Base-by-base conservation (phyloP, 2,329 filamentous ascomycete species). In the Geosmithia morbida region DNA sequence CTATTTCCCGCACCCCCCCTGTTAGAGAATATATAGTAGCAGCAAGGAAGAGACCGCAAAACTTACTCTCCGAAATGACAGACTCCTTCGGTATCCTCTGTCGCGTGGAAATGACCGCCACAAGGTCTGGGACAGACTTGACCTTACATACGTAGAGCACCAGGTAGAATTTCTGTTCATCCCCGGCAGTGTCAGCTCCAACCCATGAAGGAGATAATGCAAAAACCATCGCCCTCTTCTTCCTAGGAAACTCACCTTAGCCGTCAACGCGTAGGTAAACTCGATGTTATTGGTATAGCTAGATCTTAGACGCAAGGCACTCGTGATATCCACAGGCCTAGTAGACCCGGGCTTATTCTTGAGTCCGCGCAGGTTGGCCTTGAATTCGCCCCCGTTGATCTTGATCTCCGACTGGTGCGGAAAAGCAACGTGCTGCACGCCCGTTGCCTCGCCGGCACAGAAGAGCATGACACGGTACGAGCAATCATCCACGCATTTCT, bases 261-360 rank as follows among this genome's bases (percentile, higher is more conserved):
- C 75, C 14, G 92, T 97, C 54, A 97, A 69, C 44, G 92, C 92
- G 65, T 96, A 98, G 41, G 87, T 94, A 63, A 98, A 82, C 49
- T 85, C 78, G 51, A 98, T 68, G 45, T 71, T 79, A 59, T 97
- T 97, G 47, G 68, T 68, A 58, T 90, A 94, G 42, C 73, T 72
- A 11, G 80, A 76, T 77, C 26, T 81, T 29, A 86, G 76, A 17
- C 83, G 79, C 43, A 97, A 69, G 50, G 79, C 74, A 53, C 76
- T 70, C 7, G 92, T 98, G 51, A 98, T 84, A 64, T 98, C 92
- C 44, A 87, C 88, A 7, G 92, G 92, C 57, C 87, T 81, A 41
- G 92, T 98, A 43, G 92, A 94, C 19, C 92, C 92, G 7, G 90
- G 87, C 62, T 92, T 94, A 62, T 95, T 96, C 66, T 98, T 98